Evolutionary conservation across 345 rosid genomes (phyloP), one percentile per base, ranked within the genome.

Genomic region (Mercurialis annua): DNA sequence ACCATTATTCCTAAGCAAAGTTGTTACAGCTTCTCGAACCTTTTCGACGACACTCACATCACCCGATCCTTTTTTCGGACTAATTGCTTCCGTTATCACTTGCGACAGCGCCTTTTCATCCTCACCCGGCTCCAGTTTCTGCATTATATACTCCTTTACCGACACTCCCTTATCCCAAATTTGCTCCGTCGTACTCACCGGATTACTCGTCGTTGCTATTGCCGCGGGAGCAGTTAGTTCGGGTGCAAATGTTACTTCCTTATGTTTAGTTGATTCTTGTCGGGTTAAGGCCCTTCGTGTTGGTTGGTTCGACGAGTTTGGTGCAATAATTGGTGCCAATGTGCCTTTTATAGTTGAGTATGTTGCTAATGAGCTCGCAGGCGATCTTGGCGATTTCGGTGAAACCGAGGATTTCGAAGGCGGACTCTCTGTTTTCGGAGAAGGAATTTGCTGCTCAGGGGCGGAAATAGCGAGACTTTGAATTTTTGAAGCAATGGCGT

Each of bases 151-250:
- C 69, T 85, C 90, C 75, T 85, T 87, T 77, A 89, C 89, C 0
- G 98, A 92, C 29, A 87, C 92, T 17, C 94, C 92, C 80, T 89
- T 81, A 62, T 83, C 86, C 88, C 85, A 84, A 26, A 76, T 76
- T 68, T 77, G 67, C 33, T 69, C 72, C 0, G 60, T 55, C 15
- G 71, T 62, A 29, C 61, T 66, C 5, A 43, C 10, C 20, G 27
- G 48, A 15, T 4, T 50, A 30, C 57, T 26, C 33, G 62, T 21
- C 15, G 60, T 51, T 42, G 54, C 65, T 10, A 66, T 33, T 20
- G 70, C 70, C 15, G 42, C 50, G 14, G 34, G 27, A 6, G 50
- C 75, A 12, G 79, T 27, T 12, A 21, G n/a, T n/a, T n/a, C 24
- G 27, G 60, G 65, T 36, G 69, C 59, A 42, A 20, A 9, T 44